phyloP scores from a whole-genome alignment of 805 yeast genomes.

The Tanozyma kutaoensis region DNA sequence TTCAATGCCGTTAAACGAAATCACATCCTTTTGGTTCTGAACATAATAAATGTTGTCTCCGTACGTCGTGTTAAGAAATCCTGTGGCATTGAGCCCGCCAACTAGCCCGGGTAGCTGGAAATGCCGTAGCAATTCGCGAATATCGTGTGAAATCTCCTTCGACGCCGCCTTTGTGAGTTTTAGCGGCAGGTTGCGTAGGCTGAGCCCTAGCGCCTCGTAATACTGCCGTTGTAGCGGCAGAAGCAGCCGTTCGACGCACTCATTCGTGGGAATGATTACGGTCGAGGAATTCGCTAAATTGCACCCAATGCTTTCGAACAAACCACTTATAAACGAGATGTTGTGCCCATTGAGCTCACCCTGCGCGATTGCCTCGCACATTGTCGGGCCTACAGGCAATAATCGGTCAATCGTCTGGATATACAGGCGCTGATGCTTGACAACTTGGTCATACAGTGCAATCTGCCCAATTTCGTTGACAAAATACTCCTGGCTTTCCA shows the following conservation, averaged over 20 bases:
- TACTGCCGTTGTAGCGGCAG: conserved; percentile 14
- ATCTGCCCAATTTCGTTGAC: conserved; percentile 34
- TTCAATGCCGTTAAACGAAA: no score
- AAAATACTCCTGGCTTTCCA: conserved; percentile 15
- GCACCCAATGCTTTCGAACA: conserved; percentile 17
- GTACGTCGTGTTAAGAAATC: no score
- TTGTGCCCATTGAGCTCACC: conserved; percentile 8
- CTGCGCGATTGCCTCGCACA: conserved; percentile 22
- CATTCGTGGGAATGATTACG: conserved; percentile 22
- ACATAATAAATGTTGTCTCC: no score
- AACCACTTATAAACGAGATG: conserved; percentile 14
- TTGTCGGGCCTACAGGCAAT: conserved; percentile 19
- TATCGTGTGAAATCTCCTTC: conserved; percentile 16
- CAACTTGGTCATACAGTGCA: conserved; percentile 42
- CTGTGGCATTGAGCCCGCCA: conserved; percentile 9
- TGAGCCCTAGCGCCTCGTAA: conserved; percentile 13
- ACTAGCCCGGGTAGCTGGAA: conserved; percentile 14
- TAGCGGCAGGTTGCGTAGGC: conserved; percentile 5
- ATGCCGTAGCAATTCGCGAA: conserved; percentile 11
- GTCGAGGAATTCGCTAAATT: conserved; percentile 15
- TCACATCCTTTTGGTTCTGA: no score
- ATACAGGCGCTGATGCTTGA: conserved; percentile 50
- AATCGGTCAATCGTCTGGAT: conserved; percentile 50
- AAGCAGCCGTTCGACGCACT: conserved; percentile 11
- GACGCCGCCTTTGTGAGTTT: conserved; percentile 17